These are phyloP conservation scores for Beauveria scarabaeidicola DNA, from an alignment of 2,329 filamentous ascomycete species.

Conservation along the genomic window DNA sequence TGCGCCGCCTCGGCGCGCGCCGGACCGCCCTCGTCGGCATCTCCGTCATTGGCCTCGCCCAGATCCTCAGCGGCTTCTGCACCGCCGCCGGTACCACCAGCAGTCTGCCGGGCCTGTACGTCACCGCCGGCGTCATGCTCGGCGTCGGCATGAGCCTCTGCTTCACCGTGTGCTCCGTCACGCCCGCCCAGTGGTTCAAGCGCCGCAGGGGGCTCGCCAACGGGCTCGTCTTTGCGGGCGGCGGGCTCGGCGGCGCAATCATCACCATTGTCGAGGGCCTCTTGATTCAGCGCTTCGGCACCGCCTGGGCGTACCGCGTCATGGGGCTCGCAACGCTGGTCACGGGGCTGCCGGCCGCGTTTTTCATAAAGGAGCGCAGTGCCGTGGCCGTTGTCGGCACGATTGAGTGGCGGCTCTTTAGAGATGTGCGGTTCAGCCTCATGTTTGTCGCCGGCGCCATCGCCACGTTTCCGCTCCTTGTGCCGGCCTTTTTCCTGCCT, in stretches of 20 bases:
- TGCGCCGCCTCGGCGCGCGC: constrained; percentile 1
- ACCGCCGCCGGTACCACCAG: not conserved
- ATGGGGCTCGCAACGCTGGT: constrained; percentile 11
- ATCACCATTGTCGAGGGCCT: constrained; percentile 12
- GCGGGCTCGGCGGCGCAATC: constrained; percentile 14
- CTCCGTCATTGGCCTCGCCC: not conserved
- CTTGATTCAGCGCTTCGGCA: constrained; percentile 11
- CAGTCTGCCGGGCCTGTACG: constrained; percentile 9
- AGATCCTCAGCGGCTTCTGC: constrained; percentile 7
- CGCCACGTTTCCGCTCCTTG: constrained; percentile 48
- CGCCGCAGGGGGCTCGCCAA: constrained; percentile 12
- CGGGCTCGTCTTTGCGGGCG: constrained; percentile 13
- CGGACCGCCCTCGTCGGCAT: constrained; percentile 5
- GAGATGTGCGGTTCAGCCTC: constrained; percentile 38
- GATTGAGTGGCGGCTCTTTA: constrained; percentile 42
- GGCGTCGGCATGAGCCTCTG: constrained; percentile 12
- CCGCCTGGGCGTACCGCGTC: constrained; percentile 13
- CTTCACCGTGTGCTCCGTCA: constrained; percentile 12
- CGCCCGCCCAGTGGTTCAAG: constrained; percentile 14
- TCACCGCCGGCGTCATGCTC: constrained; percentile 9
- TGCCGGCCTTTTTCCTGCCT: constrained; percentile 52
- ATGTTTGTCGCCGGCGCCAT: constrained; percentile 44
- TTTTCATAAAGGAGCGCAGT: constrained; percentile 15
- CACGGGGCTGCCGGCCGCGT: constrained; percentile 8
- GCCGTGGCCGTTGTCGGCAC: constrained; percentile 25